Evolutionary conservation across 768 basidiomycete genomes (phyloP).

Genomic region (Suillus plorans): DNA sequence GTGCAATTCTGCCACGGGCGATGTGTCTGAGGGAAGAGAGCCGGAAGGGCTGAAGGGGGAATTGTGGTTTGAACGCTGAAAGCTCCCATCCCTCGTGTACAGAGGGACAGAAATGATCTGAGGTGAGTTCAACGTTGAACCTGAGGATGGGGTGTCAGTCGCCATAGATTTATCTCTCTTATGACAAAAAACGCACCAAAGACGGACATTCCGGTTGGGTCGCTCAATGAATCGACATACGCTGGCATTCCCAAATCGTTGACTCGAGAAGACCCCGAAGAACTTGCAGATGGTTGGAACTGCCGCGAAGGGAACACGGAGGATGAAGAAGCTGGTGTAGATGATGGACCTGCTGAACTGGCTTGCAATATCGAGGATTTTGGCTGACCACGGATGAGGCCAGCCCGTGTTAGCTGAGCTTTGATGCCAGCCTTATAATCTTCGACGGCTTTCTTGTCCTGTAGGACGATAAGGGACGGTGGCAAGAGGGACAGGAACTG

Average conservation of each 20-base stretch:
- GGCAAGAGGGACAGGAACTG: constrained; percentile 3
- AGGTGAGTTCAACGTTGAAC: constrained; percentile 31
- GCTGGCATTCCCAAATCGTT: constrained; percentile 21
- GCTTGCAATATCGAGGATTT: constrained; percentile 53
- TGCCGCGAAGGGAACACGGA: constrained; percentile 35
- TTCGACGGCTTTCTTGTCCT: constrained; percentile 85
- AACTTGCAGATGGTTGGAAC: constrained; percentile 23
- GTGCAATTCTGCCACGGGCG: constrained; percentile 30
- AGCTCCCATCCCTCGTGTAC: constrained; percentile 20
- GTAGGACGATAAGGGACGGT: constrained; percentile 20
- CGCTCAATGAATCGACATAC: constrained; percentile 20
- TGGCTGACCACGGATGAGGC: constrained; percentile 82
- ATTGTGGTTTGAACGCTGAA: constrained; percentile 29
- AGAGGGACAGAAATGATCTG: constrained; percentile 26
- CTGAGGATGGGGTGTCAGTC: constrained; percentile 19
- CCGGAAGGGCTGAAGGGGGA: constrained; percentile 35
- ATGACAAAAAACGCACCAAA: constrained; percentile 22
- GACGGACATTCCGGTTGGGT: constrained; percentile 26
- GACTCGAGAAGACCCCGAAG: constrained; percentile 20
- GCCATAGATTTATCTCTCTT: background rate
- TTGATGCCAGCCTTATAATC: constrained; percentile 84
- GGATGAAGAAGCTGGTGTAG: constrained; percentile 24
- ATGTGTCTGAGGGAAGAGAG: constrained; percentile 33
- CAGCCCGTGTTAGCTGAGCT: constrained; percentile 71
- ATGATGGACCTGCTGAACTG: constrained; percentile 14